These are phyloP conservation scores for Cnidoscolus chayamansa DNA, from an alignment of 441 rosid species.

Conservation along the genomic window DNA sequence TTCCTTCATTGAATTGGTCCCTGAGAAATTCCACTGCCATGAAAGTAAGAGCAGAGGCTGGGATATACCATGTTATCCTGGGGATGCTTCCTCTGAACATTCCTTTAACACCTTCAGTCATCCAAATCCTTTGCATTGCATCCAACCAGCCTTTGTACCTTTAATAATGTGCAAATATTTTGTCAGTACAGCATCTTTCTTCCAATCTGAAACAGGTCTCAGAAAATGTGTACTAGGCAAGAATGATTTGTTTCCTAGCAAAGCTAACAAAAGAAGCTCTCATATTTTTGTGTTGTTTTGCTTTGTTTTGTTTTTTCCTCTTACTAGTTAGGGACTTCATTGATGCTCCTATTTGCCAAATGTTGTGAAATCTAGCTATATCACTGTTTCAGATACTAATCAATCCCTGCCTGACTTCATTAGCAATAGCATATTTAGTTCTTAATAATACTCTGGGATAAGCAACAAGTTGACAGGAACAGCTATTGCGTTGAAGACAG, in stretches of 20 bases:
- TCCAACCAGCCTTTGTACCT: conserved; percentile 87
- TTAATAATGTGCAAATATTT: neutral
- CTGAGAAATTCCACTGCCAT: conserved; percentile 93
- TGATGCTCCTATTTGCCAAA: too few relatives aligned
- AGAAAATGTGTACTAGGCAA: neutral
- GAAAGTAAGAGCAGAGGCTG: conserved; percentile 93
- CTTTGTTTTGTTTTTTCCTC: neutral
- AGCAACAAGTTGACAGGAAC: neutral
- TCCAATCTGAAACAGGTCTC: neutral
- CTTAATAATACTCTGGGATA: neutral
- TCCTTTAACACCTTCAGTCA: conserved; percentile 64
- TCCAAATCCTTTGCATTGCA: conserved; percentile 63
- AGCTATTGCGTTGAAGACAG: too few relatives aligned
- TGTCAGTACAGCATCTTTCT: neutral
- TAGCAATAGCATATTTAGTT: too few relatives aligned
- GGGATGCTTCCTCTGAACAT: conserved; percentile 87
- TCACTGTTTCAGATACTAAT: neutral
- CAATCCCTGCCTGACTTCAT: neutral
- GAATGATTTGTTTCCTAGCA: neutral
- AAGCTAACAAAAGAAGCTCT: neutral
- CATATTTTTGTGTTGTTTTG: neutral
- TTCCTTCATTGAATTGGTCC: conserved; percentile 54
- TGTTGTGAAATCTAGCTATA: neutral
- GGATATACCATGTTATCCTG: conserved; percentile 87
- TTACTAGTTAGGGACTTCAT: neutral